Percentiles rank a stretch among this genome's conserved stretches.
Conservation (phyloP, 108 stramenopile genomes). For the Cyclotella kingstonii region DNA sequence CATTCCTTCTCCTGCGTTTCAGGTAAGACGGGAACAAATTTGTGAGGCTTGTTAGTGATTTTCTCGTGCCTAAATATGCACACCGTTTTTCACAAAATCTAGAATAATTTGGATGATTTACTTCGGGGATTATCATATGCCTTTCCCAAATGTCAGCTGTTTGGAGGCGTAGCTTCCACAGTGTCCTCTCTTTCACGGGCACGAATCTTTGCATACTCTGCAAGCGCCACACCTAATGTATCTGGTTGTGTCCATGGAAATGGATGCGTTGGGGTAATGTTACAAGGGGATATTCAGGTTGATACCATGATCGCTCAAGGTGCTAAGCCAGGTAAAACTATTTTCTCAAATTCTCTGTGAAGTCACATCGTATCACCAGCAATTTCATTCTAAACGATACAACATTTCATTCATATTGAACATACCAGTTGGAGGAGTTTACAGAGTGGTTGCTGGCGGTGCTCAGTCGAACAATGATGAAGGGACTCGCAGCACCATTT, state of each 20-base stretch:
- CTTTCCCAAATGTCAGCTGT: constrained; percentile 40
- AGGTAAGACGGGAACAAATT: constrained; percentile 3
- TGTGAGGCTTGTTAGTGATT: background rate
- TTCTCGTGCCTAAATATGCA: background rate
- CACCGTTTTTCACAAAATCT: background rate
- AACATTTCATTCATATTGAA: too few species aligned
- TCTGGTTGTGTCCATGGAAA: constrained; percentile 38
- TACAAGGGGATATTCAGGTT: constrained; percentile 65
- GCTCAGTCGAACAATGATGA: constrained; percentile 31
- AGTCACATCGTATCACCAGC: too few species aligned
- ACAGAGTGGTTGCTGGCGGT: constrained; percentile 63
- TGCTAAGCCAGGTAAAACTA: constrained; percentile 52
- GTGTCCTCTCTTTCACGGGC: constrained; percentile 70
- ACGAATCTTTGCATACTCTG: constrained; percentile 62
- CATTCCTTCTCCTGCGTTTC: constrained; percentile 71
- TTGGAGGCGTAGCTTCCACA: constrained; percentile 81
- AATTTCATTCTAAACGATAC: too few species aligned
- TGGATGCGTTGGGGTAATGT: constrained; percentile 76
- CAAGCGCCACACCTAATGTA: background rate
- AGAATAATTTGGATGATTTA: constrained; percentile 67
- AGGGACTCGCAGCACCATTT: constrained; percentile 53
- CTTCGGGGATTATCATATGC: constrained; percentile 44
- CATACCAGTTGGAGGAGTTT: constrained; percentile 83
- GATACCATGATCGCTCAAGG: constrained; percentile 80
- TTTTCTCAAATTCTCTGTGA: too few species aligned